phyloP scores from a whole-genome alignment of 2,329 filamentous ascomycete species.

The Tetracladium maxilliforme region DNA sequence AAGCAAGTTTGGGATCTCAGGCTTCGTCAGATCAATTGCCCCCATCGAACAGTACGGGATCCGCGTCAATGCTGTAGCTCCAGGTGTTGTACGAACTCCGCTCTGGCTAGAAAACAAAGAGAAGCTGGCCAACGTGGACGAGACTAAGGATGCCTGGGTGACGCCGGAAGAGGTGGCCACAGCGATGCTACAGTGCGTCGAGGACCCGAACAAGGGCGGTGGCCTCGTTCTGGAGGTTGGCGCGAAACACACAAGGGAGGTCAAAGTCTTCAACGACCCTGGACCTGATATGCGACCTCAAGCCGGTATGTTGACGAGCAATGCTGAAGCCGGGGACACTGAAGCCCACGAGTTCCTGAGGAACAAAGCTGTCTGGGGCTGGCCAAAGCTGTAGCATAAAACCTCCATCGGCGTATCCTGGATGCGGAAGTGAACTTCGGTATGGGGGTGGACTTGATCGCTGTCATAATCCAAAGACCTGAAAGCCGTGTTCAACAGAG shows the following conservation, averaged over 20 bases:
- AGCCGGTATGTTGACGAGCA: slow-evolving; percentile 14
- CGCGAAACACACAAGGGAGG: slow-evolving; percentile 13
- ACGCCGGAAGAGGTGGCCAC: slow-evolving; percentile 24
- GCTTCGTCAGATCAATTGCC: slow-evolving; percentile 21
- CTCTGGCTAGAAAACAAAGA: slow-evolving; percentile 28
- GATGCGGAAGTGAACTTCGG: no score
- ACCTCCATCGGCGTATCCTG: no score
- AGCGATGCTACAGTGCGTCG: slow-evolving; percentile 24
- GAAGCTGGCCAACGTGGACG: slow-evolving; percentile 21
- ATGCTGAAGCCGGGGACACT: slow-evolving; percentile 12
- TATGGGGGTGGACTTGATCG: no score
- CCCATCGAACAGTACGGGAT: slow-evolving; percentile 14
- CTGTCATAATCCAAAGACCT: no score
- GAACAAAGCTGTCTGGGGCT: no score
- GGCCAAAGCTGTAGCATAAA: no score
- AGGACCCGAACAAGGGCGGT: slow-evolving; percentile 16
- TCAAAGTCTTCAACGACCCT: slow-evolving; percentile 20
- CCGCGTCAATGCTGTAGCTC: slow-evolving; percentile 26
- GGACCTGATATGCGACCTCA: slow-evolving; percentile 17
- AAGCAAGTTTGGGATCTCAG: slow-evolving; percentile 30
- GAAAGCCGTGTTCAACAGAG: no score
- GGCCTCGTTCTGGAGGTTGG: slow-evolving; percentile 27
- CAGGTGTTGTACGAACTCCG: slow-evolving; percentile 27
- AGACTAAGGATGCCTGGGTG: slow-evolving; percentile 21
- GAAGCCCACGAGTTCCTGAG: no score